A percentile compares a stretch with the other conserved stretches of the same genome.
These are phyloP conservation scores for Trichoderma simmonsii DNA, from an alignment of 2,329 filamentous ascomycete species.

Conservation along the genomic window DNA sequence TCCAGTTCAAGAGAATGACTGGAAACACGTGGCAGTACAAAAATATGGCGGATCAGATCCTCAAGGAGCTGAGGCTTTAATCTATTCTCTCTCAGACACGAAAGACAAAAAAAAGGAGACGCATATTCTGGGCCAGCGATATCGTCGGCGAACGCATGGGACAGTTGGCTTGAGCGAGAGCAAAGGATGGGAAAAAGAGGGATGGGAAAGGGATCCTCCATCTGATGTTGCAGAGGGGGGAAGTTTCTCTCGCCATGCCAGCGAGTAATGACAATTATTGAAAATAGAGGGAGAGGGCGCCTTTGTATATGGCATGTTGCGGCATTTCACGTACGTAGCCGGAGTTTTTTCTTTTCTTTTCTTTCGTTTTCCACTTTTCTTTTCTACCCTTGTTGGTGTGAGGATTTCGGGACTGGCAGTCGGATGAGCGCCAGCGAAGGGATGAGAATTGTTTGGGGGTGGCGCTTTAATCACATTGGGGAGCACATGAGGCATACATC, in stretches of 20 bases:
- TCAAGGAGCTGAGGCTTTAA: slow-evolving; percentile 79
- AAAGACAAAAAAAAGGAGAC: background rate
- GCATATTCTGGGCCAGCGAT: background rate
- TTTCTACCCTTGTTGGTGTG: background rate
- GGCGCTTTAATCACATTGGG: background rate
- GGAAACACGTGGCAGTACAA: slow-evolving; percentile 99
- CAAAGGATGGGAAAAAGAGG: background rate
- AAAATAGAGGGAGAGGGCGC: slow-evolving; percentile 17
- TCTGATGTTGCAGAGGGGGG: background rate
- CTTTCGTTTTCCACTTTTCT: background rate
- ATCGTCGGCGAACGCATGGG: background rate
- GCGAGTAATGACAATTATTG: slow-evolving; percentile 1
- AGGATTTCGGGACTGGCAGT: slow-evolving; percentile 4
- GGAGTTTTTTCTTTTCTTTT: slow-evolving; percentile 12
- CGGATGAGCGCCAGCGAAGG: slow-evolving; percentile 9
- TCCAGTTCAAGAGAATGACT: slow-evolving; percentile 95
- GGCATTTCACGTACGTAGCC: slow-evolving; percentile 20
- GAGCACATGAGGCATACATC: slow-evolving; percentile 16
- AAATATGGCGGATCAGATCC: slow-evolving; percentile 94
- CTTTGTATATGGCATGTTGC: slow-evolving; percentile 25
- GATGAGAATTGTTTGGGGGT: slow-evolving; percentile 12
- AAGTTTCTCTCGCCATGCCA: background rate
- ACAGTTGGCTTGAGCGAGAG: background rate
- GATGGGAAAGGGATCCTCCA: background rate
- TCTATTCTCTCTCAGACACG: background rate